phyloP scores from a whole-genome alignment of 768 basidiomycete species.

The Tricholoma furcatifolium region DNA sequence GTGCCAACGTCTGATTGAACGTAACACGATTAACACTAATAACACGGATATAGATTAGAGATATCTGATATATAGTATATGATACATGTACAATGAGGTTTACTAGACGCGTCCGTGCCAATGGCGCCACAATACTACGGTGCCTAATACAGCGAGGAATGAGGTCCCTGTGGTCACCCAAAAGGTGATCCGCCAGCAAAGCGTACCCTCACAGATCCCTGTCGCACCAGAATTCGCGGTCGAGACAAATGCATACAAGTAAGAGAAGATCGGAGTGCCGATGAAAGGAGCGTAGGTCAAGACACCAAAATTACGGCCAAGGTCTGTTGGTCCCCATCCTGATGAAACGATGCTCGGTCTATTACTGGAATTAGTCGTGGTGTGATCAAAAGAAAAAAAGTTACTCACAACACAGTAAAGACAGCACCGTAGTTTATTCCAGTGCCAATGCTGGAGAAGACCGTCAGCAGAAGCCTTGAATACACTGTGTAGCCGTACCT shows the following conservation, averaged over 20 bases:
- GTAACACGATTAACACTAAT: too few species aligned
- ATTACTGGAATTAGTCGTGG: not conserved
- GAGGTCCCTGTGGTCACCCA: slow-evolving; percentile 44
- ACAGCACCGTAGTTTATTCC: slow-evolving; percentile 69
- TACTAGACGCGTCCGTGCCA: slow-evolving; percentile 59
- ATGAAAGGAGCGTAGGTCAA: slow-evolving; percentile 74
- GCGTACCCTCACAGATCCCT: slow-evolving; percentile 51
- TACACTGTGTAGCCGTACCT: slow-evolving; percentile 43
- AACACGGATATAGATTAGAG: too few species aligned
- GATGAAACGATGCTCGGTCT: slow-evolving; percentile 72
- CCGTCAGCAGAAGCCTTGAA: slow-evolving; percentile 4
- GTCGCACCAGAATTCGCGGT: slow-evolving; percentile 43
- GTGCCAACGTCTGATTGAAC: too few species aligned
- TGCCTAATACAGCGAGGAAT: slow-evolving; percentile 40
- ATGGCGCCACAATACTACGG: slow-evolving; percentile 54
- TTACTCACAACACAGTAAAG: slow-evolving; percentile 69
- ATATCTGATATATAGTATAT: not conserved
- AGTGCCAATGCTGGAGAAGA: slow-evolving; percentile 49
- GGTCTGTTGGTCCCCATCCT: slow-evolving; percentile 68
- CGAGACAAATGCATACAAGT: slow-evolving; percentile 72
- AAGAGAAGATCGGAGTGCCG: slow-evolving; percentile 76
- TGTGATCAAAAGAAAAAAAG: not conserved
- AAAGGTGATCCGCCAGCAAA: slow-evolving; percentile 72
- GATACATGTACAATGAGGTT: not conserved
- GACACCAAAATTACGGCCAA: slow-evolving; percentile 77